Base-by-base conservation (phyloP, 31 red algal species). In the Odonthalia washingtoniensis region DNA sequence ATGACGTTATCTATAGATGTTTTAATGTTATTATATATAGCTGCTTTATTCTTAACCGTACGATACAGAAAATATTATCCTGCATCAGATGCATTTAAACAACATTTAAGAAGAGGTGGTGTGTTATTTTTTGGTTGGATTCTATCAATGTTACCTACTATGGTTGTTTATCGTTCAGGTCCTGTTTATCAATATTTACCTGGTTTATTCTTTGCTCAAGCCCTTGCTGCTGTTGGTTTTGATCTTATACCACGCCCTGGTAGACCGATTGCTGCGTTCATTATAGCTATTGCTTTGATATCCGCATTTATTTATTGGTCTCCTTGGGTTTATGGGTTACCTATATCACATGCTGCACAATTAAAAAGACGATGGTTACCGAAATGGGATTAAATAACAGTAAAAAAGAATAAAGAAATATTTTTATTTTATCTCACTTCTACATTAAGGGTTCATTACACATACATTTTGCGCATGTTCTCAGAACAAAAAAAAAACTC, bases 171-270 rank as follows among this genome's bases (percentile, higher is more conserved):
- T 75, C 81, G 88, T 21, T 90, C 81, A 4, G 93, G 93, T 21
- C 93, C 87, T 4, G 46, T 91, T n/a, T 95, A 91, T 80, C 87
- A 95, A 77, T 95, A 90, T 80, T 77, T 95, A 24, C 93, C 87
- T 0, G 93, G 85, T 24, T 82, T 95, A 1, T 95, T 95, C 79
- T 95, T 91, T 63, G 93, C 88, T 46, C 88, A 91, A 70, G 85
- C 86, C 21, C 38, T 90, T 17, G 86, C 78, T 0, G 93, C 88
- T 14, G 62, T 87, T 27, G 82, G 76, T 24, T 88, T 95, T 65
- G 93, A 95, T 65, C 5, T 95, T 6, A 76, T 91, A 30, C 80
- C 86, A 6, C 44, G 80, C 65, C 49, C 44, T 27, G 30, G 77
- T 39, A 63, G 87, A 61, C 63, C 81, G 2, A 30, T 37, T 33